phyloP scores from a whole-genome alignment of 208 protist genomes.

The Novymonas esmeraldas region DNA sequence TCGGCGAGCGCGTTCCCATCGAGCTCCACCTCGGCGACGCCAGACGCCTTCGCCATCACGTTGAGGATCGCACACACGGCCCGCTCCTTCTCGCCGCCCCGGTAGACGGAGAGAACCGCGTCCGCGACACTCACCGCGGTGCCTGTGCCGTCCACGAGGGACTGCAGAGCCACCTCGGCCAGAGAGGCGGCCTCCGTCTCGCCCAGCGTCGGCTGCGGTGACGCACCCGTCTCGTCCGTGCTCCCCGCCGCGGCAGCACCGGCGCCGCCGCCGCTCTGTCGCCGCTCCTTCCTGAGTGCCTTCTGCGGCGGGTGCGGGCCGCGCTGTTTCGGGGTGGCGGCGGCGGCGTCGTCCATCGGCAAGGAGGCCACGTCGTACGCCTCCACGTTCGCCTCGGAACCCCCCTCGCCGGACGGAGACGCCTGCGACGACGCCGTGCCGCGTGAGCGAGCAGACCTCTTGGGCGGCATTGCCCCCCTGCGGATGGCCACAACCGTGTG shows the following conservation, averaged over 20 bases:
- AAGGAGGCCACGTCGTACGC: slow-evolving; percentile 34
- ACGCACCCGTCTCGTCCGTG: too few species aligned
- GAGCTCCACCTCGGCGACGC: slow-evolving; percentile 76
- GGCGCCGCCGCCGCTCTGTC: slow-evolving; percentile 7
- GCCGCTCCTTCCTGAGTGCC: slow-evolving; percentile 15
- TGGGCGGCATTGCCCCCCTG: slow-evolving; percentile 4
- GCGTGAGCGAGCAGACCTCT: neutral
- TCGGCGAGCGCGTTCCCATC: slow-evolving; percentile 58
- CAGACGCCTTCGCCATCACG: slow-evolving; percentile 71
- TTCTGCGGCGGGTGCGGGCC: slow-evolving; percentile 12
- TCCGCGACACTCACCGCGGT: slow-evolving; percentile 35
- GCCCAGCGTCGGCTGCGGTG: slow-evolving; percentile 14
- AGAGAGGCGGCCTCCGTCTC: slow-evolving; percentile 41
- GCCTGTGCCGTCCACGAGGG: slow-evolving; percentile 48
- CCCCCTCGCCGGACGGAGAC: neutral
- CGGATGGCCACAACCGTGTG: too few species aligned
- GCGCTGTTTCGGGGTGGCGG: neutral
- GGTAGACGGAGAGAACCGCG: slow-evolving; percentile 61
- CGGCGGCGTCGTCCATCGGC: slow-evolving; percentile 27
- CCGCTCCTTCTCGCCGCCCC: slow-evolving; percentile 28
- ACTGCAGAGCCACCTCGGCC: slow-evolving; percentile 47
- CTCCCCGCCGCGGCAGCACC: neutral
- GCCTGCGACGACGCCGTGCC: neutral
- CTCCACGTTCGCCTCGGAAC: neutral
- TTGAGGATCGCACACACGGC: slow-evolving; percentile 80